Percentiles rank a stretch among this genome's conserved stretches.
phyloP scores from a whole-genome alignment of 1,284 basidiomycete species.

The Cryptococcus maquisensis region DNA sequence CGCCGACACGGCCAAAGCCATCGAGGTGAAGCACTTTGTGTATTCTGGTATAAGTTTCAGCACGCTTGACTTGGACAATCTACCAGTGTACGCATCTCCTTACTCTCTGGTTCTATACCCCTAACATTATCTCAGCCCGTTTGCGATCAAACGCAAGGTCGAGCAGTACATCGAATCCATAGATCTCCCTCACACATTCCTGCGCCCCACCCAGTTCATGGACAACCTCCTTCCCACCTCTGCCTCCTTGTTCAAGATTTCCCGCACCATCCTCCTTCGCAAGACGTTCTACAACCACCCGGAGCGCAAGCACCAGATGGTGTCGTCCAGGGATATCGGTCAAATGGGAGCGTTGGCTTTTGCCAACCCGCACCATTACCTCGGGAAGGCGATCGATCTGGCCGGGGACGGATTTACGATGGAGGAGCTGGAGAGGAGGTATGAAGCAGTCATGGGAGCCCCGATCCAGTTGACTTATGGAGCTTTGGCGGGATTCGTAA shows the following conservation, averaged over 20 bases:
- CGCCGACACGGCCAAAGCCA: constrained; percentile 42
- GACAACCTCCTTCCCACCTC: constrained; percentile 20
- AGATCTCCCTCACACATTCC: constrained; percentile 11
- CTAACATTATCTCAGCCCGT: no score
- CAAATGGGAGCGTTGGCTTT: constrained; percentile 23
- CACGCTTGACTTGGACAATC: neutral
- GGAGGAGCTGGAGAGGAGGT: constrained; percentile 17
- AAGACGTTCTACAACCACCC: constrained; percentile 19
- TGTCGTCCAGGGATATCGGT: constrained; percentile 23
- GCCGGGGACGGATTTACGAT: constrained; percentile 25
- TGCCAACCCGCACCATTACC: constrained; percentile 6
- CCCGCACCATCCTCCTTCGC: constrained; percentile 23
- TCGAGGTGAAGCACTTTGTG: constrained; percentile 2
- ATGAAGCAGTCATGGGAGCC: constrained; percentile 19
- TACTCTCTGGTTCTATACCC: no score
- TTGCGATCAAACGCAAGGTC: neutral
- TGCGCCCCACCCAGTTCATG: constrained; percentile 17
- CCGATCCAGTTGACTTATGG: constrained; percentile 11
- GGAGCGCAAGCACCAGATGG: constrained; percentile 17
- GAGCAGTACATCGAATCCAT: constrained; percentile 17
- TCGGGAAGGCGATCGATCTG: constrained; percentile 11
- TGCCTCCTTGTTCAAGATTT: constrained; percentile 17
- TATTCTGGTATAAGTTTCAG: neutral
- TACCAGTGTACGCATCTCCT: no score
- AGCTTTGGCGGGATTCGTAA: constrained; percentile 10